Conservation (phyloP, 345 rosid species). For the Clarkia xantiana region DNA sequence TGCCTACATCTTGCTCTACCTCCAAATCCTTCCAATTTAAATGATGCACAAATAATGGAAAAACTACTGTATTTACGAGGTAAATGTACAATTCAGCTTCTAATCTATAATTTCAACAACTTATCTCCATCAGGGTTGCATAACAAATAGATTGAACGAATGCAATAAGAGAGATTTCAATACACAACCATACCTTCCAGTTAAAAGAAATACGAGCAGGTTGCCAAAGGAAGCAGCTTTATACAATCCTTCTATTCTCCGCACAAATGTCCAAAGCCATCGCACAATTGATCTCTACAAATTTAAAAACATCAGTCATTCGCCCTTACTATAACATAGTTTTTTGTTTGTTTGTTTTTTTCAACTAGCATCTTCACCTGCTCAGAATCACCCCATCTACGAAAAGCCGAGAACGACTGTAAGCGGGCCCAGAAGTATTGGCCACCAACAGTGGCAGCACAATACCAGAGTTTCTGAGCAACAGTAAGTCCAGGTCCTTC, state of each 20-base stretch:
- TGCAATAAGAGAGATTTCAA: constrained; percentile 1
- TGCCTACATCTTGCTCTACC: not conserved
- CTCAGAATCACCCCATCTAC: constrained; percentile 95
- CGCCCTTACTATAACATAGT: not conserved
- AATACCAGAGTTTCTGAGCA: constrained; percentile 82
- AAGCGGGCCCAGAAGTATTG: constrained; percentile 84
- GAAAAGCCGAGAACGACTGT: constrained; percentile 90
- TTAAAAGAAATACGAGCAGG: constrained; percentile 72
- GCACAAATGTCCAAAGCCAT: constrained; percentile 64
- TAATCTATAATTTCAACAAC: not conserved
- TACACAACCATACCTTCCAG: constrained; percentile 51
- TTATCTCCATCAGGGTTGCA: not conserved
- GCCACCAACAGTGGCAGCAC: constrained; percentile 86
- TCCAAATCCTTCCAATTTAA: not conserved
- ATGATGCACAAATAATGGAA: too few relatives aligned
- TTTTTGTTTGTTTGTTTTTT: too few relatives aligned
- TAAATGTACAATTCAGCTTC: not conserved
- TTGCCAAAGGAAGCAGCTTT: constrained; percentile 88
- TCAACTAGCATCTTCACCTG: constrained; percentile 30
- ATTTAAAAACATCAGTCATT: constrained; percentile 2
- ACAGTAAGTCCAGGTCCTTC: constrained; percentile 90
- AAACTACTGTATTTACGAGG: too few relatives aligned
- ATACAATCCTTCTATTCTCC: constrained; percentile 68
- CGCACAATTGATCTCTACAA: constrained; percentile 75
- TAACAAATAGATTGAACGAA: not conserved